phyloP scores from a whole-genome alignment of 2,329 filamentous ascomycete species.

The Davidsoniella virescens region DNA sequence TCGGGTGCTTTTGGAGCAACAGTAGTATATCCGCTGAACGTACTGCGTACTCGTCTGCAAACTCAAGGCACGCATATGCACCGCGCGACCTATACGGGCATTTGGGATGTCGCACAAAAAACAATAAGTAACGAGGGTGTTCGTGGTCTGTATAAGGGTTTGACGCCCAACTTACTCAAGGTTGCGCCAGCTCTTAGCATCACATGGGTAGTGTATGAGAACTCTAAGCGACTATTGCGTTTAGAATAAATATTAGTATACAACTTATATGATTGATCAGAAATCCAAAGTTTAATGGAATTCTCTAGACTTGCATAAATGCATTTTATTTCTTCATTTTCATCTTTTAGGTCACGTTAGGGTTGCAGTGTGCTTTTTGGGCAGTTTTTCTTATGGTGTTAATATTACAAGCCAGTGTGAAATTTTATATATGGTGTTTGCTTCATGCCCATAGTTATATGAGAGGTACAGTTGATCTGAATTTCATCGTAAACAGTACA shows the following conservation, averaged over 20 bases:
- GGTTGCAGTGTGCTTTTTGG: no score
- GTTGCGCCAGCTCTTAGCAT: constrained; percentile 93
- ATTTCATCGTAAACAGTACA: neutral
- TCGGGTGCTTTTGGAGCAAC: constrained; percentile 84
- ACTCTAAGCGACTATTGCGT: constrained; percentile 57
- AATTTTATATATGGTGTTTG: no score
- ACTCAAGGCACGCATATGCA: constrained; percentile 91
- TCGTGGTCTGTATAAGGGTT: constrained; percentile 79
- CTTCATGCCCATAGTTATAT: no score
- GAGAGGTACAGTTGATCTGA: no score
- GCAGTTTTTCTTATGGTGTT: no score
- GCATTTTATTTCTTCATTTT: neutral
- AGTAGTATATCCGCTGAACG: constrained; percentile 89
- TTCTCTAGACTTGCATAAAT: constrained; percentile 10
- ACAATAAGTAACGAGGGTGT: constrained; percentile 72
- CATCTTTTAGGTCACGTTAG: neutral
- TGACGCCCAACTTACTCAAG: constrained; percentile 90
- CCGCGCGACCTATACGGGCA: constrained; percentile 75
- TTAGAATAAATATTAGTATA: constrained; percentile 25
- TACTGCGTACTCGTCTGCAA: constrained; percentile 80
- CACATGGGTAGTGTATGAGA: constrained; percentile 86
- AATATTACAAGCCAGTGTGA: no score
- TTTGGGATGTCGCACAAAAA: constrained; percentile 72
- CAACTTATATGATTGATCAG: neutral
- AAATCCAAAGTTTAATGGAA: neutral